Evolutionary conservation across 2,329 filamentous ascomycete species (phyloP).

Genomic region (Fusarium papillatum): DNA sequence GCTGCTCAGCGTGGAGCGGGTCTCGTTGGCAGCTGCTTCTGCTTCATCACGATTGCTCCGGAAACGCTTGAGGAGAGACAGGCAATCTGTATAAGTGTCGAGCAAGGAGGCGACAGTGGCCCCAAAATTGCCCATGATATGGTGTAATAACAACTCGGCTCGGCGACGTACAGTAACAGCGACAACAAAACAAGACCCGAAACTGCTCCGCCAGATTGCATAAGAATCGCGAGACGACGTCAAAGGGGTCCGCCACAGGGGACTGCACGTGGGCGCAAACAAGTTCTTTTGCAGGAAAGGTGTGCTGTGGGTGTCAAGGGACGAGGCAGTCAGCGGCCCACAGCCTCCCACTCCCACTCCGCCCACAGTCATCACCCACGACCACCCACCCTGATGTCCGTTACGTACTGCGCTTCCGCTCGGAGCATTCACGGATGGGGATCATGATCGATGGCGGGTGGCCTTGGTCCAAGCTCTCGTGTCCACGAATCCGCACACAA

Average conservation of each 20-base stretch:
- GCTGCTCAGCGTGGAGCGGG: slow-evolving; percentile 46
- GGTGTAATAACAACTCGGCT: slow-evolving; percentile 13
- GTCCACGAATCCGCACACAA: slow-evolving; percentile 11
- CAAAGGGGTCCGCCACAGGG: slow-evolving; percentile 14
- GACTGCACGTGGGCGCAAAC: slow-evolving; percentile 38
- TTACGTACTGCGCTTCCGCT: slow-evolving; percentile 21
- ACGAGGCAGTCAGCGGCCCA: slow-evolving; percentile 2
- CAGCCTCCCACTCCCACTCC: slow-evolving; percentile 4
- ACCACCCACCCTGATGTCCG: slow-evolving; percentile 17
- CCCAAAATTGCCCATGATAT: slow-evolving; percentile 55
- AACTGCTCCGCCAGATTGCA: slow-evolving; percentile 31
- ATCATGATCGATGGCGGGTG: slow-evolving; percentile 6
- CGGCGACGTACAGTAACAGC: slow-evolving; percentile 12
- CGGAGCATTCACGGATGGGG: slow-evolving; percentile 9
- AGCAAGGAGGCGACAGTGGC: slow-evolving; percentile 59
- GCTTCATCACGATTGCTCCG: slow-evolving; percentile 39
- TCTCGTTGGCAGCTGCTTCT: slow-evolving; percentile 40
- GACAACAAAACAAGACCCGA: slow-evolving; percentile 15
- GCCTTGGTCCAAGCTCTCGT: slow-evolving; percentile 12
- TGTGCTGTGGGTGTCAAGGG: slow-evolving; percentile 1
- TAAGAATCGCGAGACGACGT: slow-evolving; percentile 30
- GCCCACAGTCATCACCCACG: slow-evolving; percentile 7
- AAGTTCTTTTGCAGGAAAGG: slow-evolving; percentile 13
- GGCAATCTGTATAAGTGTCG: slow-evolving; percentile 61
- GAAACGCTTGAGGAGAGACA: slow-evolving; percentile 56